Percentiles rank a stretch among this genome's conserved stretches.
Evolutionary conservation across 2,329 filamentous ascomycete genomes (phyloP).

Genomic region (Pseudohalonectria lignicola): DNA sequence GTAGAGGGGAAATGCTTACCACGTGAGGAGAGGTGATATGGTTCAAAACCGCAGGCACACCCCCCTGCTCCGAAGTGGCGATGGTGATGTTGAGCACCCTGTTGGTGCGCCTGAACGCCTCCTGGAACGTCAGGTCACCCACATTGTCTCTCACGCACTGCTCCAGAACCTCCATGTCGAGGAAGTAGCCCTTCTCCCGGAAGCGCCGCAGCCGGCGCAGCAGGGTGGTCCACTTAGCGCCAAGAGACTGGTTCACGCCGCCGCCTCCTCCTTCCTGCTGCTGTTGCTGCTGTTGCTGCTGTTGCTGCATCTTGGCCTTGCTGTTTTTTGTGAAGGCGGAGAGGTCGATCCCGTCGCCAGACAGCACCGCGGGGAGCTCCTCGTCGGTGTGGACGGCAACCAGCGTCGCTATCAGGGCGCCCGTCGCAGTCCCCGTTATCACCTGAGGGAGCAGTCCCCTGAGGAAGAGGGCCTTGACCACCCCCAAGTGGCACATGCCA

Average conservation of each 20-base stretch:
- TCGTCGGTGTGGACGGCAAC: constrained; percentile 82
- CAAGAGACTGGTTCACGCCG: constrained; percentile 21
- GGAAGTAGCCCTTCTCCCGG: constrained; percentile 66
- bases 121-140: constrained; percentile 84
- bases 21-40: constrained; percentile 91
- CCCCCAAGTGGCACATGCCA: constrained; percentile 79
- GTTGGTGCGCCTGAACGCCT: constrained; percentile 79
- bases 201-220: constrained; percentile 58
- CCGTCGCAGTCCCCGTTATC: constrained; percentile 83
- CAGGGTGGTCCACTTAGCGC: constrained; percentile 45
- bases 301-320: not conserved
- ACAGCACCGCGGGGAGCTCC: constrained; percentile 66
- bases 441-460: constrained; percentile 76
- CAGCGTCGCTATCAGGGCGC: constrained; percentile 78
- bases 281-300: not conserved
- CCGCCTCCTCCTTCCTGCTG: not conserved
- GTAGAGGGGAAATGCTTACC: constrained; percentile 39
- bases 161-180: constrained; percentile 73
- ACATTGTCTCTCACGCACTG: constrained; percentile 77
- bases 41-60: constrained; percentile 77
- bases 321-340: constrained; percentile 48
- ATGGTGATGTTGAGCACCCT: constrained; percentile 87
- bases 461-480: constrained; percentile 77
- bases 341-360: constrained; percentile 71
- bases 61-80: constrained; percentile 60